phyloP scores from a whole-genome alignment of 495 filamentous ascomycete species.

The Talaromyces borbonicus region DNA sequence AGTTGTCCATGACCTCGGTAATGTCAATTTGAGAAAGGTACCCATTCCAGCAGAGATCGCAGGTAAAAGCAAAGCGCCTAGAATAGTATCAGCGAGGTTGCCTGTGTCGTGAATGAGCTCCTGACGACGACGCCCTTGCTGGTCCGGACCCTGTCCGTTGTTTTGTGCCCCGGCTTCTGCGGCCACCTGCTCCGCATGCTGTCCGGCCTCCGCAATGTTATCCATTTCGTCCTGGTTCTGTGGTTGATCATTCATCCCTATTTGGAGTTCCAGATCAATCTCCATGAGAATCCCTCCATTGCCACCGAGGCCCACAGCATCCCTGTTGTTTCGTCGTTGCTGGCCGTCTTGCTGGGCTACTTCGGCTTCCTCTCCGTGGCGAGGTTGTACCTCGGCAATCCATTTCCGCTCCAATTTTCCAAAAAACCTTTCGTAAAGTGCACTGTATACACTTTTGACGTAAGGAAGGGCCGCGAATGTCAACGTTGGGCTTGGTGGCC shows the following conservation, averaged over 20 bases:
- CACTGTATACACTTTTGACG: slow-evolving; percentile 55
- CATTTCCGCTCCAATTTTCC: slow-evolving; percentile 53
- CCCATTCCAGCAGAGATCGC: slow-evolving; percentile 56
- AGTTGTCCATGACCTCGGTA: slow-evolving; percentile 55
- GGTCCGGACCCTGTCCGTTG: slow-evolving; percentile 18
- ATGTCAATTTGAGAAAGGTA: slow-evolving; percentile 49
- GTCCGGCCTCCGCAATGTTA: slow-evolving; percentile 11
- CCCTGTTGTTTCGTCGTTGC: slow-evolving; percentile 20
- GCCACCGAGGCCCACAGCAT: slow-evolving; percentile 27
- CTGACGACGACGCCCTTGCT: slow-evolving; percentile 25
- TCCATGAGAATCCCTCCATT: slow-evolving; percentile 37
- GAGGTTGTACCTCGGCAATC: slow-evolving; percentile 55
- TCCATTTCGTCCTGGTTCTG: slow-evolving; percentile 18
- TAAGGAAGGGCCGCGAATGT: slow-evolving; percentile 59
- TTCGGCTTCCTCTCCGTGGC: slow-evolving; percentile 39
- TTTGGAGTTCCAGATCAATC: slow-evolving; percentile 32
- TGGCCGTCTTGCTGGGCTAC: slow-evolving; percentile 36
- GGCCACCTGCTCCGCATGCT: slow-evolving; percentile 18
- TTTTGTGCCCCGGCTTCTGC: slow-evolving; percentile 6
- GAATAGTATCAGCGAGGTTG: slow-evolving; percentile 43
- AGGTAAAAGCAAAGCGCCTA: slow-evolving; percentile 56
- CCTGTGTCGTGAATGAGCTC: slow-evolving; percentile 42
- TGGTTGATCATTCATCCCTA: slow-evolving; percentile 31
- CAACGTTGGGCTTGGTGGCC: slow-evolving; percentile 70
- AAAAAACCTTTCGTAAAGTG: slow-evolving; percentile 56